Base-by-base conservation (phyloP, 2,329 filamentous ascomycete species). In the Lasiodiplodia hormozganensis region DNA sequence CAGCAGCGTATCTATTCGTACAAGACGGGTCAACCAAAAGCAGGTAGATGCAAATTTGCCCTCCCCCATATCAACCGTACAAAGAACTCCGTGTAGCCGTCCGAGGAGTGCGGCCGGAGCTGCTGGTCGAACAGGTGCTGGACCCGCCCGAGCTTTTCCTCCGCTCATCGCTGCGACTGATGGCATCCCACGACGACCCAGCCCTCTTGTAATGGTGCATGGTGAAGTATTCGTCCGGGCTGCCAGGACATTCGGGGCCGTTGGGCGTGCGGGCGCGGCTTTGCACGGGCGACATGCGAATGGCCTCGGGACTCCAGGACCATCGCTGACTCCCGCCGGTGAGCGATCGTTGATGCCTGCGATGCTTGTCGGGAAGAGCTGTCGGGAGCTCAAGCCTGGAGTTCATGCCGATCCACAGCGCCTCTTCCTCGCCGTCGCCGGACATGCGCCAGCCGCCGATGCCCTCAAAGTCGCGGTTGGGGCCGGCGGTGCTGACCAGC, bases 371-470 rank as follows among this genome's bases (percentile, higher is more conserved):
- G 2, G 75, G 74, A n/a, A 71, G 49, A 11, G 72, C 73, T 18
- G 75, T 72, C 4, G 81, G 80, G 1, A 82, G 70, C 65, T 81
- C 77, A 1, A 82, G 73, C 16, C 81, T 71, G n/a, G 76, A 77
- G 66, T 82, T 82, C 71, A 82, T 80, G 67, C 77, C 76, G 72
- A 82, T 79, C 81, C 81, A 83, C 14, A 81, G 64, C 2, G 80
- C 81, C 71, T 82, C 81, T 53, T 83, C 81, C 5, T 81, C 79
- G 1, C 79, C 77, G 31, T 77, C 77, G 14, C 75, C 76, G 3
- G 77, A 70, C 18, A 79, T 73, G 54, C 77, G 73, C 78, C 78
- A 80, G 1, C 82, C 82, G 31, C 82, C 82, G 1, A 83, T 78
- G 64, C 80, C 80, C 68, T 83, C 82, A 62, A 78, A 83, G 70